These are phyloP conservation scores for Coniochaeta sp. DNA, from an alignment of 2,329 filamentous ascomycete genomes.

Conservation along the genomic window DNA sequence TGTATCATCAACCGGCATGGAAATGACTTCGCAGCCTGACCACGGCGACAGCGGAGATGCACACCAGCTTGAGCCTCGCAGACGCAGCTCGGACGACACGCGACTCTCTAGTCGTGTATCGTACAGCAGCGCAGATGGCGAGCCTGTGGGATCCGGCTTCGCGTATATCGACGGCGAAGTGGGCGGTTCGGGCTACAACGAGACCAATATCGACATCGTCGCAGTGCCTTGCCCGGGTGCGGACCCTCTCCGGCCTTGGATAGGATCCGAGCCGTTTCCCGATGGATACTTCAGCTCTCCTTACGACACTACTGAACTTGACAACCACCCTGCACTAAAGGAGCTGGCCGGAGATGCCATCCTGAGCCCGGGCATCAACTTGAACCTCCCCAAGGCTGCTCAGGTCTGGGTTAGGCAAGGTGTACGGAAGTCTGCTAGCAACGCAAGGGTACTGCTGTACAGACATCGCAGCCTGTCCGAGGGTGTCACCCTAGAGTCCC, in stretches of 20 bases:
- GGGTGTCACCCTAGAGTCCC: slow-evolving; percentile 31
- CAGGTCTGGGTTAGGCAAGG: slow-evolving; percentile 48
- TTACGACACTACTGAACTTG: slow-evolving; percentile 11
- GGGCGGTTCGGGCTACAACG: slow-evolving; percentile 36
- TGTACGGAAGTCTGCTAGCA: slow-evolving; percentile 37
- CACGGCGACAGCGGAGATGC: not conserved
- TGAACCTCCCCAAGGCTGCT: slow-evolving; percentile 21
- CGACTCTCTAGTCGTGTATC: not conserved
- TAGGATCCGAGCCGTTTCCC: slow-evolving; percentile 35
- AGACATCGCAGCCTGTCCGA: slow-evolving; percentile 36
- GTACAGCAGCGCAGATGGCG: not conserved
- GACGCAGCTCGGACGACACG: not conserved
- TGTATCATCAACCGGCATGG: not conserved
- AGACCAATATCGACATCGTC: slow-evolving; percentile 46
- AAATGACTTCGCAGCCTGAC: not conserved
- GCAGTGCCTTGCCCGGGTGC: slow-evolving; percentile 45
- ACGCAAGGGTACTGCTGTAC: slow-evolving; percentile 44
- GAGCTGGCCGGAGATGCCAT: slow-evolving; percentile 22
- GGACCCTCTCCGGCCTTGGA: slow-evolving; percentile 46
- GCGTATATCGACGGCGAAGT: slow-evolving; percentile 35
- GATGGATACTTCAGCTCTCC: slow-evolving; percentile 37
- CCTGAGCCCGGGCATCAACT: slow-evolving; percentile 23
- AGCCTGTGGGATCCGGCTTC: slow-evolving; percentile 26
- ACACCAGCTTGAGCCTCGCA: not conserved
- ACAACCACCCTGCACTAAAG: slow-evolving; percentile 18